Percentiles rank a stretch among this genome's conserved stretches.
Evolutionary conservation across 2,329 filamentous ascomycete genomes (phyloP).

Genomic region (Arthrobotrys musiformis): DNA sequence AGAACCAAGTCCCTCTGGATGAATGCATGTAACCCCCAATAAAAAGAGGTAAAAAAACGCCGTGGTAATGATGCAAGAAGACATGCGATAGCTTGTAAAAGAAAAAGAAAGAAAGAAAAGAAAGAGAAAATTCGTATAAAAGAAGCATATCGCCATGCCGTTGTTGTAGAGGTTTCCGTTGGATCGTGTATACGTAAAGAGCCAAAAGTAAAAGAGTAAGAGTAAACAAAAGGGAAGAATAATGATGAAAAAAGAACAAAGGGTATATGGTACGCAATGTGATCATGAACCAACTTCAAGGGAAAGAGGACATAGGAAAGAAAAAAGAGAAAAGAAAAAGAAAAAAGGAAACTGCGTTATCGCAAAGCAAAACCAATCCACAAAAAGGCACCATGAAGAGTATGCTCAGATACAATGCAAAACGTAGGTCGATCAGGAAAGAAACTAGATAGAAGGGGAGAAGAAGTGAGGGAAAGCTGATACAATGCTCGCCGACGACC

Average conservation of each 20-base stretch:
- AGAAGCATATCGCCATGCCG: not conserved
- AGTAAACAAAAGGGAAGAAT: not conserved
- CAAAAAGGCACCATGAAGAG: not conserved
- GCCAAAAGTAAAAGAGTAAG: not conserved
- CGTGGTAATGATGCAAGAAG: not conserved
- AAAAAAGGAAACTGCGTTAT: not conserved
- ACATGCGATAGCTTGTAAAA: not conserved
- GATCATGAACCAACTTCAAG: not conserved
- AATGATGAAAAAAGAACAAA: conserved; percentile 38
- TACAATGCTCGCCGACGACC: not conserved
- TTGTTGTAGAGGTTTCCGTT: not conserved
- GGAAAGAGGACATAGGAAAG: not conserved
- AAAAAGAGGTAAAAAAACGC: not conserved
- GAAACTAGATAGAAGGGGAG: not conserved
- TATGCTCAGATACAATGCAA: conserved; percentile 15
- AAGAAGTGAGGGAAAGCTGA: not conserved
- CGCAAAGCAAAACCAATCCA: not conserved
- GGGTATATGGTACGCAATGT: conserved; percentile 38
- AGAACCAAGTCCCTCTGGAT: too few relatives aligned
- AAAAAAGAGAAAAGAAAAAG: not conserved
- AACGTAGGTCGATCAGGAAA: not conserved
- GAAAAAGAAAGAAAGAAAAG: too few relatives aligned
- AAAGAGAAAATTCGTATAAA: conserved; percentile 9
- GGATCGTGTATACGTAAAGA: not conserved
- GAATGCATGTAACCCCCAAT: too few relatives aligned